A percentile compares a stretch with the other conserved stretches of the same genome.
Conservation (phyloP, 805 yeast genomes). For the Cyberlindnera xylosilytica region DNA sequence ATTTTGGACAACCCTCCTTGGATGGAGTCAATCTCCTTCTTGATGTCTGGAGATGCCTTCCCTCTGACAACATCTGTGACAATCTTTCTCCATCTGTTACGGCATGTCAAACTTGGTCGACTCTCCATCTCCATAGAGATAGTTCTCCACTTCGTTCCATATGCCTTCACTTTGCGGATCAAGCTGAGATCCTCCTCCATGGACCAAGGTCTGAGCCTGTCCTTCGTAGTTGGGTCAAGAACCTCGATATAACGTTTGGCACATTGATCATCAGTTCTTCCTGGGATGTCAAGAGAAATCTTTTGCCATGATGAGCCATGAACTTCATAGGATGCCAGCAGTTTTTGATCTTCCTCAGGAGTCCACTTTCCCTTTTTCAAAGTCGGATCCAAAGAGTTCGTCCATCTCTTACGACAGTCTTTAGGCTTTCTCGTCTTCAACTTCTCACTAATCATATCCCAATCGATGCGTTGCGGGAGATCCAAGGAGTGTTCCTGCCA, state of each 20-base stretch:
- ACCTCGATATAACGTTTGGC: constrained; percentile 89
- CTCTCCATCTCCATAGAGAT: constrained; percentile 69
- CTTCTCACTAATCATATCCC: constrained; percentile 56
- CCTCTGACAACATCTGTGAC: constrained; percentile 73
- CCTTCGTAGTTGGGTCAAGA: constrained; percentile 74
- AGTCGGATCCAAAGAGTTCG: constrained; percentile 77
- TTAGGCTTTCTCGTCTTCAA: constrained; percentile 62
- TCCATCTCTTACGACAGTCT: constrained; percentile 88
- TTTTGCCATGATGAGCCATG: constrained; percentile 86
- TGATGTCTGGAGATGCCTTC: constrained; percentile 52
- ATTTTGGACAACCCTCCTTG: constrained; percentile 33
- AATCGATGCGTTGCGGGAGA: constrained; percentile 41
- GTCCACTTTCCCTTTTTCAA: constrained; percentile 88
- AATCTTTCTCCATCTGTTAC: constrained; percentile 90
- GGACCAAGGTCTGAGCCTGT: constrained; percentile 77
- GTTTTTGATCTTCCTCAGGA: constrained; percentile 64
- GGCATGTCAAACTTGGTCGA: constrained; percentile 83
- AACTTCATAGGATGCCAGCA: constrained; percentile 59
- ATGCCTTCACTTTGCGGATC: constrained; percentile 60
- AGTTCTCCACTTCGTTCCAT: constrained; percentile 89
- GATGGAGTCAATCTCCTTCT: constrained; percentile 55
- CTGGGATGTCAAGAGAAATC: constrained; percentile 70
- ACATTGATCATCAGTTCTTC: constrained; percentile 94
- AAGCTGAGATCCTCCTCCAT: constrained; percentile 70
- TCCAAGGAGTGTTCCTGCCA: constrained; percentile 25